Evolutionary conservation across 2,329 filamentous ascomycete species (phyloP), one percentile per base, ranked within the genome.

Genomic region (Lecanoromycetidae sp.): DNA sequence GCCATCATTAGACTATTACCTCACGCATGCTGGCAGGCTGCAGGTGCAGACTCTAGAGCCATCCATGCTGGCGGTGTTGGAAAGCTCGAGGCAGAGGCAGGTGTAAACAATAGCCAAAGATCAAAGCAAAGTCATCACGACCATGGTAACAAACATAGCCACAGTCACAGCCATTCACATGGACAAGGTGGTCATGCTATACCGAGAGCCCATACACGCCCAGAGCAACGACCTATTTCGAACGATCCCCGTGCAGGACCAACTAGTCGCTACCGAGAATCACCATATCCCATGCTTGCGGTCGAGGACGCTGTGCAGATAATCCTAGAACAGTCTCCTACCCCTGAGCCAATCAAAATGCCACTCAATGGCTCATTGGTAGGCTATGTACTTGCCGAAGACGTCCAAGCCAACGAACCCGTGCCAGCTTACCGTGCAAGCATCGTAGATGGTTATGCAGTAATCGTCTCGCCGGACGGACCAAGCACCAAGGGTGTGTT

Each of bases 371-470:
- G 74, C 27, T 65, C 66, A 2, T 68, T 96, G 0, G 76, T 90
- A 1, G 87, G 87, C 6, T 77, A 75, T 7, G 81, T 96, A 0
- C 69, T 98, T 1, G 87, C 90, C 0, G 79, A 87, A 60, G 83
- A 94, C 55, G 81, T 98, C 20, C 76, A 71, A 32, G 87, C 91
- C 0, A 67, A 67, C 3, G 90, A 95, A 61, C 78, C 82, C 6
- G 91, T 98, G 0, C 91, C 91, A 0, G 91, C 90, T 0, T 98
- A 94, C 66, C 74, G 87, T 49, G 91, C 91, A 15, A 96, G 90
- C 60, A 96, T 95, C 33, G 91, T 98, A 0, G 91, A 98, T 62
- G 91, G 91, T 1, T 98, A 98, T 60, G 91, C 91, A 2, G 76
- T 94, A 0, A 79, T 88, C 30, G 81, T 78, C 5, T 73, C 75